These are phyloP conservation scores for Rosa rugosa DNA, from an alignment of 306 rosid species.

Conservation along the genomic window DNA sequence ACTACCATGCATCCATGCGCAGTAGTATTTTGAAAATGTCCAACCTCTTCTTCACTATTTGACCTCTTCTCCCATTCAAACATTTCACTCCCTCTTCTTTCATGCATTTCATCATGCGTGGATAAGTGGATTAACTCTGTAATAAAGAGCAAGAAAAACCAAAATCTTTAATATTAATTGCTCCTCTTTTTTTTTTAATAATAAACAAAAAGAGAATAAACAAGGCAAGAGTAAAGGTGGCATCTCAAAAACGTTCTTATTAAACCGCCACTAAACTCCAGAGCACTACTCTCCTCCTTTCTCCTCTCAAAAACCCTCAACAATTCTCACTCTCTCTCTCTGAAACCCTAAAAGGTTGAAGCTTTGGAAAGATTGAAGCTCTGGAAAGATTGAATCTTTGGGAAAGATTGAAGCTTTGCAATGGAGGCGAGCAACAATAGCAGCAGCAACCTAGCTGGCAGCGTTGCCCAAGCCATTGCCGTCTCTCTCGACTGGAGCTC, in stretches of 20 bases:
- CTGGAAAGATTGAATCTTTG: too few species aligned
- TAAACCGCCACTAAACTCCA: not conserved
- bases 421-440: conserved; percentile 51
- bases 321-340: not conserved
- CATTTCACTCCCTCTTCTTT: not conserved
- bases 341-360: too few species aligned
- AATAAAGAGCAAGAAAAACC: not conserved
- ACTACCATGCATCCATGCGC: fast-evolving
- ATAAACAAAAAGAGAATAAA: not conserved
- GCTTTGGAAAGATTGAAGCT: too few species aligned
- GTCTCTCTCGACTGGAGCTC: conserved; percentile 84
- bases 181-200: not conserved
- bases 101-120: not conserved
- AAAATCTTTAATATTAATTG: not conserved
- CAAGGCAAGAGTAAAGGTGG: not conserved
- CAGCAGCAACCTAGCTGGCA: conserved; percentile 35
- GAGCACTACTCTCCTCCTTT: not conserved
- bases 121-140: not conserved
- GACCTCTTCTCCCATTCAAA: not conserved
- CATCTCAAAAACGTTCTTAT: not conserved
- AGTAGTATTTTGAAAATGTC: not conserved
- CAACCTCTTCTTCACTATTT: not conserved
- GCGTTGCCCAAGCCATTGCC: conserved; percentile 83
- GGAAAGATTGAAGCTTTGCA: not conserved
- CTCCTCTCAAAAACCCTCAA: not conserved